These are phyloP conservation scores for Gloeopeniophorella convolvens DNA, from an alignment of 768 basidiomycete genomes.

Conservation along the genomic window DNA sequence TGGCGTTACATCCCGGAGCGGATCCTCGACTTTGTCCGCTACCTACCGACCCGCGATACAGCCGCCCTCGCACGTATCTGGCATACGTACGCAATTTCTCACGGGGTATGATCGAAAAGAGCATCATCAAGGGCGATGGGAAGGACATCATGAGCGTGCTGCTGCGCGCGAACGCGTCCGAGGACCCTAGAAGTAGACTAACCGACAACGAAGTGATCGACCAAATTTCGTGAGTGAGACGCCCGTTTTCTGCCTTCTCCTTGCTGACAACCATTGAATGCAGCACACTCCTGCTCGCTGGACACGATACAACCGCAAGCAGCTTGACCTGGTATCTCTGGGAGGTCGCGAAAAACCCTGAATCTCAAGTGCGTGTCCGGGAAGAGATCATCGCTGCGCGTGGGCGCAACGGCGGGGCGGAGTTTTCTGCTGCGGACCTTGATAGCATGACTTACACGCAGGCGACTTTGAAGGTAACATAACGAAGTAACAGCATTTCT, in stretches of 20 bases:
- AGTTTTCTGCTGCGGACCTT: neutral
- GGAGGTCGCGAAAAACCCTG: neutral
- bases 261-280: neutral
- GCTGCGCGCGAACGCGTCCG: conserved; percentile 5
- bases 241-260: too few species aligned
- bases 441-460: conserved; percentile 1
- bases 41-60: conserved; percentile 8
- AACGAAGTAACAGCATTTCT: neutral
- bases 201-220: conserved; percentile 5
- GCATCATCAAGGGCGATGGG: neutral
- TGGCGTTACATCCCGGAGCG: conserved; percentile 18
- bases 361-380: conserved; percentile 4
- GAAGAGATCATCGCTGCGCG: conserved; percentile 8
- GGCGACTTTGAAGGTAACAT: neutral
- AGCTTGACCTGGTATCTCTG: conserved; percentile 1
- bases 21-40: conserved; percentile 7
- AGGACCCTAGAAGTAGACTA: conserved; percentile 1
- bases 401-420: neutral
- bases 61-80: conserved; percentile 1
- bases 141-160: conserved; percentile 11
- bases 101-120: neutral
- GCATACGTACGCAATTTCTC: neutral
- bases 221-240: conserved; percentile 2
- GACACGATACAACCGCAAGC: conserved; percentile 3
- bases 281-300: conserved; percentile 5